These are phyloP conservation scores for Epicoccum sorghinum DNA, from an alignment of 2,329 filamentous ascomycete species.

Conservation along the genomic window DNA sequence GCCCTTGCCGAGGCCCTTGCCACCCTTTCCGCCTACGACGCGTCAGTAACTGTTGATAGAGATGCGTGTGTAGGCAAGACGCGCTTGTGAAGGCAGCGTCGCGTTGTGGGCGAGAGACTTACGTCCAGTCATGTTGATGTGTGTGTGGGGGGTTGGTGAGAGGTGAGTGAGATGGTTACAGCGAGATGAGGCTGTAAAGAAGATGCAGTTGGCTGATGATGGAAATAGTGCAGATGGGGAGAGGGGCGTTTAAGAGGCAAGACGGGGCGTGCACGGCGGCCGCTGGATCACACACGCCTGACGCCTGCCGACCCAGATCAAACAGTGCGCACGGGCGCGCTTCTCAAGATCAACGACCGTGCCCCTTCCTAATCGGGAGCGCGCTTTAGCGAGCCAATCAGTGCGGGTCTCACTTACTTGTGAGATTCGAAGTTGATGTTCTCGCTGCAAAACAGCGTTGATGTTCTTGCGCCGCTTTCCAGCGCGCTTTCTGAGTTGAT, in stretches of 20 bases:
- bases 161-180: conserved; percentile 25
- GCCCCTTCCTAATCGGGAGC: conserved; percentile 32
- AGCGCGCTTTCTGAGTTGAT: conserved; percentile 37
- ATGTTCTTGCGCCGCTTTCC: conserved; percentile 37
- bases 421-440: conserved; percentile 30
- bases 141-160: conserved; percentile 21
- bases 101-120: conserved; percentile 28
- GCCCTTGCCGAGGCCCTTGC: conserved; percentile 62
- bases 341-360: conserved; percentile 41
- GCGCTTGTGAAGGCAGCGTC: conserved; percentile 16
- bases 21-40: conserved; percentile 58
- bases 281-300: conserved; percentile 37
- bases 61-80: conserved; percentile 46
- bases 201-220: conserved; percentile 27
- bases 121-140: conserved; percentile 60
- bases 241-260: conserved; percentile 33
- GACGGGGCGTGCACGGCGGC: conserved; percentile 26
- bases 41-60: conserved; percentile 36
- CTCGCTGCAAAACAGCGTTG: conserved; percentile 32
- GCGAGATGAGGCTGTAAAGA: conserved; percentile 22
- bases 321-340: conserved; percentile 37
- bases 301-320: conserved; percentile 38
- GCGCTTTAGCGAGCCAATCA: conserved; percentile 36
- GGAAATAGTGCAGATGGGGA: conserved; percentile 22
- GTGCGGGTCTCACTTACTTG: conserved; percentile 15